phyloP scores from a whole-genome alignment of 495 filamentous ascomycete genomes.

The Neurospora sp. region DNA sequence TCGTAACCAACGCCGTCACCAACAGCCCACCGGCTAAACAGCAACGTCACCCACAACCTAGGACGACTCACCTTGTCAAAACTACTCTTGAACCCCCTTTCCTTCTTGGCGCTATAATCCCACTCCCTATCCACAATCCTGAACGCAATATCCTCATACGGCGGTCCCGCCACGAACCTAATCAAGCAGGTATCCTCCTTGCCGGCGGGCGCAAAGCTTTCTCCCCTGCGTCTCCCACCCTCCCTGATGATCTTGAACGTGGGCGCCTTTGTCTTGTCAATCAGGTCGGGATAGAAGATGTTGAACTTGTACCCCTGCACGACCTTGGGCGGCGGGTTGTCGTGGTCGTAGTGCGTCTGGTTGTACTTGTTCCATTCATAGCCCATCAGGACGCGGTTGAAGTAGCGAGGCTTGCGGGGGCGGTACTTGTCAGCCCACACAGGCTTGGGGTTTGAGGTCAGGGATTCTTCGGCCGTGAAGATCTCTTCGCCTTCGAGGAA shows the following conservation, averaged over 20 bases:
- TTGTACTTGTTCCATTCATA: conserved; percentile 99
- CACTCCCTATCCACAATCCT: conserved; percentile 98
- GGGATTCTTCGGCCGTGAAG: conserved; percentile 81
- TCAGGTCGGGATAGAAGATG: conserved; percentile 98
- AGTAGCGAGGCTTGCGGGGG: conserved; percentile 89
- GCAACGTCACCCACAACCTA: background rate
- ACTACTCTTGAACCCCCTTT: conserved; percentile 89
- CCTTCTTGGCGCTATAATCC: conserved; percentile 94
- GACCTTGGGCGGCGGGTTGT: conserved; percentile 95
- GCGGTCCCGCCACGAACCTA: conserved; percentile 87
- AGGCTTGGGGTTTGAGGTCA: conserved; percentile 52
- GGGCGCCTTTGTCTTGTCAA: conserved; percentile 87
- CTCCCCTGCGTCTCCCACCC: conserved; percentile 73
- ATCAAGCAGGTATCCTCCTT: conserved; percentile 97
- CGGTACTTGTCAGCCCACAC: conserved; percentile 86
- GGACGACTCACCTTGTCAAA: conserved; percentile 79
- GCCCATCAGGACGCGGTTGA: conserved; percentile 97
- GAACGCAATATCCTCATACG: conserved; percentile 96
- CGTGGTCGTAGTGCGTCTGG: conserved; percentile 98
- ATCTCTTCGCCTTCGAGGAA: conserved; percentile 93
- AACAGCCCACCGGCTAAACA: background rate
- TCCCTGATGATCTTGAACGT: conserved; percentile 94
- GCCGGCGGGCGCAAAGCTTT: conserved; percentile 90
- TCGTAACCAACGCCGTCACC: conserved; percentile 1
- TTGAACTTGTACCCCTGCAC: conserved; percentile 99